Evolutionary conservation across 352 stramenopile genomes (phyloP), one percentile per base, ranked within the genome.

Genomic region (Phytophthora rubi): DNA sequence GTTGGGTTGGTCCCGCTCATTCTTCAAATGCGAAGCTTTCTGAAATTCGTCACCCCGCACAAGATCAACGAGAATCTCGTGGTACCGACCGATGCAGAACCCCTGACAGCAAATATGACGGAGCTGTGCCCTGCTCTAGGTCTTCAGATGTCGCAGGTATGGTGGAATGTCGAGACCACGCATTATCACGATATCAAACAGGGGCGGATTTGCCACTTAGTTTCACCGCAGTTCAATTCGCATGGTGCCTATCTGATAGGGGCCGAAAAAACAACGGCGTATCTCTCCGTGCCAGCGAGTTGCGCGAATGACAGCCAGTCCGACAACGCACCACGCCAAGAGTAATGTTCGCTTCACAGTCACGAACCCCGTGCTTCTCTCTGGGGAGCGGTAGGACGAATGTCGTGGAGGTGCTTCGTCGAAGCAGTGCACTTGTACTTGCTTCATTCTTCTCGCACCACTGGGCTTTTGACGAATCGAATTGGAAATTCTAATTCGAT

Each of bases 131-230:
- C 44, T 23, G 44, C 44, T 18, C n/a, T 49, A 8, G 44, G 44
- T 26, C 16, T 49, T 23, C 44, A 49, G 44, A 49, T 49, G 44
- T 49, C 44, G 7, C 44, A 49, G 7, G 44, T 49, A 13, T 49
- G 44, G 44, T 49, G 44, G 44, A 49, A 49, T 23, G 16, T 49
- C n/a, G 44, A 49, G 44, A 49, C 44, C 15, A 49, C 44, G 16
- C 44, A 49, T 49, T 49, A 26, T 13, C n/a, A 49, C 44, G 16
- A 49, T 9, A n/a, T 49, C 15, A 16, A 49, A 13, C 44, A 49
- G 8, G n/a, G 44, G n/a, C 44, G 44, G 9, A 6, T 49, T 18
- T 49, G 44, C 44, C 44, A 49, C 44, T 49, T 49, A 8, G 44
- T 49, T 3, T 49, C 44, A 10, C 44, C 44, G 12, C 44, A 49